Evolutionary conservation across 2,329 filamentous ascomycete genomes (phyloP).

Genomic region (Tolypocladium guangdongense): DNA sequence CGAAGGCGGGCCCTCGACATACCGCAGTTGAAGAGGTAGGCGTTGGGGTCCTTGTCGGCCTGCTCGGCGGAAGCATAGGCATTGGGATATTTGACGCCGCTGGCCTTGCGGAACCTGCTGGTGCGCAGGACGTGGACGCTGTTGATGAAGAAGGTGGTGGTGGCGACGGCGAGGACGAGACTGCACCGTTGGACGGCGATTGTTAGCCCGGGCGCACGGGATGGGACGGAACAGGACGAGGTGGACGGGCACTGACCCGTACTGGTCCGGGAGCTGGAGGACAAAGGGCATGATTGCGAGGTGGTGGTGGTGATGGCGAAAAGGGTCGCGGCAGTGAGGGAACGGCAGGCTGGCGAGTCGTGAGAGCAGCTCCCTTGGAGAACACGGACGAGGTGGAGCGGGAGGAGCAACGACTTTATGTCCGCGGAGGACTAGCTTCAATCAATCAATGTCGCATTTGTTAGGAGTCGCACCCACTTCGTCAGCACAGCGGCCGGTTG

Average conservation of each 20-base stretch:
- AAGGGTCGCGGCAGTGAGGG: neutral
- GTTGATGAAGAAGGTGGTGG: slow-evolving; percentile 48
- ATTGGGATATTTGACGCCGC: slow-evolving; percentile 45
- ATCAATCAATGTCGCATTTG: neutral
- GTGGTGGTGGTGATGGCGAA: neutral
- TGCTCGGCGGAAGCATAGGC: slow-evolving; percentile 44
- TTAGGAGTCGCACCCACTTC: neutral
- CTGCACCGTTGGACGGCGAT: slow-evolving; percentile 23
- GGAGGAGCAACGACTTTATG: neutral
- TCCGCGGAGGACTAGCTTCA: neutral
- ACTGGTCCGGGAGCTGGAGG: slow-evolving; percentile 35
- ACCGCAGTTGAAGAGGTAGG: slow-evolving; percentile 53
- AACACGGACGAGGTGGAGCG: neutral
- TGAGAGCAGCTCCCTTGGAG: neutral
- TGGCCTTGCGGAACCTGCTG: slow-evolving; percentile 35
- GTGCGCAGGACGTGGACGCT: slow-evolving; percentile 38
- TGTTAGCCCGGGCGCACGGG: neutral
- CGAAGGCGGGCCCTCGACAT: slow-evolving; percentile 9
- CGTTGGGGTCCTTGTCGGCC: slow-evolving; percentile 42
- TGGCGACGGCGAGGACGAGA: slow-evolving; percentile 49
- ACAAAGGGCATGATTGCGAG: slow-evolving; percentile 28
- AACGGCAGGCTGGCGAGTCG: neutral
- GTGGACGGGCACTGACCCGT: slow-evolving; percentile 31
- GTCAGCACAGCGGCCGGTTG: too few species aligned
- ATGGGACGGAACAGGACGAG: neutral